Evolutionary conservation across 2,329 filamentous ascomycete species (phyloP).

Genomic region (Camptophora hylomeconis): DNA sequence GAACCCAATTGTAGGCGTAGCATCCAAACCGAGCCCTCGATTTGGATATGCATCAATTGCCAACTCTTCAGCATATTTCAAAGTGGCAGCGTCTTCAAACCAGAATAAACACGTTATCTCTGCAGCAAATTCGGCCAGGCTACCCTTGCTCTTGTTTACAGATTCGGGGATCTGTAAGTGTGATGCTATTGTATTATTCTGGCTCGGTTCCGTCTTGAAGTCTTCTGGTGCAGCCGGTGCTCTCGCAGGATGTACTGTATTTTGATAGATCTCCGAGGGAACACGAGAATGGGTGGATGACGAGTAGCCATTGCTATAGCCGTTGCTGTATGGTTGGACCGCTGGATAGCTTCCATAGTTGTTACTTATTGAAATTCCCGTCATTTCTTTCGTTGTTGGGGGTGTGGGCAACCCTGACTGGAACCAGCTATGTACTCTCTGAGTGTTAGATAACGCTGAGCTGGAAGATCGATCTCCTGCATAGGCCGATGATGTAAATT

Average conservation of each 20-base stretch:
- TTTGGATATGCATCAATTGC: conserved; percentile 33
- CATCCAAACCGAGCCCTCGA: conserved; percentile 52
- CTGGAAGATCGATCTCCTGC: no score
- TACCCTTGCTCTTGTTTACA: conserved; percentile 64
- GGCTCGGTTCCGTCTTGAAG: neutral
- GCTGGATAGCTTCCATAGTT: conserved; percentile 7
- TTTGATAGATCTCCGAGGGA: conserved; percentile 5
- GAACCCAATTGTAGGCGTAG: conserved; percentile 66
- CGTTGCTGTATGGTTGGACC: conserved; percentile 4
- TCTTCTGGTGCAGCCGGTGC: neutral
- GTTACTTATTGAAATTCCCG: conserved; percentile 9
- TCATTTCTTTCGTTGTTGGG: conserved; percentile 14
- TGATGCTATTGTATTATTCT: conserved; percentile 29
- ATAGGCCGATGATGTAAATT: conserved; percentile 2
- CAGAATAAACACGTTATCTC: conserved; percentile 95
- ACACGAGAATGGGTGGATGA: conserved; percentile 5
- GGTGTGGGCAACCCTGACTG: conserved; percentile 16
- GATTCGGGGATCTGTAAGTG: conserved; percentile 59
- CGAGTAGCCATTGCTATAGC: conserved; percentile 3
- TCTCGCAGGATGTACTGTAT: neutral
- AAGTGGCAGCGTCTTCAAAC: conserved; percentile 78
- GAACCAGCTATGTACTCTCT: conserved; percentile 6
- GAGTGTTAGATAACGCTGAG: neutral
- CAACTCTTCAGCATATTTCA: conserved; percentile 53
- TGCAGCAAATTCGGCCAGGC: conserved; percentile 69